Evolutionary conservation across 805 yeast species (phyloP).

Genomic region (Torulaspora quercuum): DNA sequence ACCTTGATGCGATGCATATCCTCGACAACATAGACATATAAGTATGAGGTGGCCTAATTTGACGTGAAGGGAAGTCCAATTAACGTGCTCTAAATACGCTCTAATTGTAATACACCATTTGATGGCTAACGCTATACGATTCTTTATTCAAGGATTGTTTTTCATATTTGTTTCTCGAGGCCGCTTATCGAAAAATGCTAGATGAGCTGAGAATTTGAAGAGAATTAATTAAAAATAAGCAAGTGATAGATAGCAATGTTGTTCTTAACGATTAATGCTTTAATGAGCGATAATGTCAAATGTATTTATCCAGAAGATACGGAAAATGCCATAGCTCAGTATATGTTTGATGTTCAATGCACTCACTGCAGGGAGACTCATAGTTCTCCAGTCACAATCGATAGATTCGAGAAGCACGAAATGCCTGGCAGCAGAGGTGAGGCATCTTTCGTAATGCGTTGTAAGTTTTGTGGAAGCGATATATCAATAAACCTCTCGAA

Average conservation of each 20-base stretch:
- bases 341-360: slow-evolving; percentile 70
- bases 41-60: slow-evolving; percentile 4
- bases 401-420: slow-evolving; percentile 61
- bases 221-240: no score
- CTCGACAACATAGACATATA: slow-evolving; percentile 4
- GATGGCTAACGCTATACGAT: no score
- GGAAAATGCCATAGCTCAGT: slow-evolving; percentile 61
- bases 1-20: slow-evolving; percentile 13
- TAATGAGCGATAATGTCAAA: slow-evolving; percentile 46
- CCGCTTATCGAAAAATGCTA: no score
- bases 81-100: no score
- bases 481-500: slow-evolving; percentile 26
- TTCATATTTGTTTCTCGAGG: no score
- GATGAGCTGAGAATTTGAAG: neutral
- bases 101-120: no score
- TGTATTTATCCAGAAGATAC: slow-evolving; percentile 60
- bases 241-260: no score
- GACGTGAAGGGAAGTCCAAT: no score
- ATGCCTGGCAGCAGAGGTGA: slow-evolving; percentile 72
- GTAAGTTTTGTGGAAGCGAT: slow-evolving; percentile 55
- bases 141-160: no score
- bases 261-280: slow-evolving; percentile 28
- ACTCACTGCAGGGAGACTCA: slow-evolving; percentile 76
- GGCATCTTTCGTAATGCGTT: slow-evolving; percentile 76
- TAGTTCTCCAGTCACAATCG: slow-evolving; percentile 64